Evolutionary conservation across 805 yeast genomes (phyloP).

Genomic region (Hanseniaspora lindneri): DNA sequence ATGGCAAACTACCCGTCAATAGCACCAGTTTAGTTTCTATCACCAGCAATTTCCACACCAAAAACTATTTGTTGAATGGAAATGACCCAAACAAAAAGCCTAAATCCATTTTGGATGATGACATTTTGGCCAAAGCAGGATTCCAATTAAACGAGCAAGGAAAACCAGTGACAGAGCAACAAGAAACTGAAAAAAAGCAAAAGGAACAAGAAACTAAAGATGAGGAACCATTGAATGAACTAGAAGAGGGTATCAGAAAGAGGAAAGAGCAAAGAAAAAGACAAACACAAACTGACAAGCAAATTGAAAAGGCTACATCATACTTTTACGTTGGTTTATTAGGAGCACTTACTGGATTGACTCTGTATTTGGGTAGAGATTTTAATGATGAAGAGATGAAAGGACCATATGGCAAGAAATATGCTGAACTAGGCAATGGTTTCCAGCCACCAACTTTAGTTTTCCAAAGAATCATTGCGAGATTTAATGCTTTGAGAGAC

Average conservation of each 20-base stretch:
- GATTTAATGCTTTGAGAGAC: slow-evolving; percentile 64
- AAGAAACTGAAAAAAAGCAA: slow-evolving; percentile 16
- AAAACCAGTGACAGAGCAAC: slow-evolving; percentile 15
- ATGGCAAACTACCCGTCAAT: neutral
- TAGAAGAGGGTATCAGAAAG: slow-evolving; percentile 17
- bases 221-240: slow-evolving; percentile 18
- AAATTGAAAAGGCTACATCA: slow-evolving; percentile 73
- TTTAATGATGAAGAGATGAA: slow-evolving; percentile 62
- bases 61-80: slow-evolving; percentile 14
- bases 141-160: slow-evolving; percentile 43
- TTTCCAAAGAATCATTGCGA: slow-evolving; percentile 55
- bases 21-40: neutral
- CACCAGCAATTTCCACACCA: slow-evolving; percentile 11
- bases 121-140: slow-evolving; percentile 72
- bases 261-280: slow-evolving; percentile 38
- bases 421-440: slow-evolving; percentile 32
- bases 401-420: slow-evolving; percentile 26
- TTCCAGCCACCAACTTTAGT: slow-evolving; percentile 59
- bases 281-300: slow-evolving; percentile 63
- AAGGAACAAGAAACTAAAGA: slow-evolving; percentile 18
- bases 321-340: slow-evolving; percentile 50
- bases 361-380: slow-evolving; percentile 62
- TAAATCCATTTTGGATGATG: slow-evolving; percentile 62
- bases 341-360: slow-evolving; percentile 41
- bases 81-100: slow-evolving; percentile 18